Conservation (phyloP, 805 yeast genomes). For the Spencermartinsiella europaea region DNA sequence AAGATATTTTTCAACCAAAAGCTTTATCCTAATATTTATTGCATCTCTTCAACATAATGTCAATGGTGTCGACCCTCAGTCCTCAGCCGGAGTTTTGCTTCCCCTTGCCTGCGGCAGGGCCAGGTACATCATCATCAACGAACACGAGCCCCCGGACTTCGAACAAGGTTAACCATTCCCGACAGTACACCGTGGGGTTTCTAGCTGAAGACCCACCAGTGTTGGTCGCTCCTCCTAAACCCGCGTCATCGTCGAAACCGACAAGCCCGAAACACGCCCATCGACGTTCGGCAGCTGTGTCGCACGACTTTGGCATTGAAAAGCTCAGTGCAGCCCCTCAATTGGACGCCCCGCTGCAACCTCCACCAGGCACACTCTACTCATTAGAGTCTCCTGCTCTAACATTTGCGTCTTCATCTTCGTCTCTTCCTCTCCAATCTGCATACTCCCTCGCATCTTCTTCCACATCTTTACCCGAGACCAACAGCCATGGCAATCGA, state of each 20-base stretch:
- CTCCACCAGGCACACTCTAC: constrained; percentile 10
- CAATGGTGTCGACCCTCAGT: constrained; percentile 14
- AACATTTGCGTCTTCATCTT: constrained; percentile 16
- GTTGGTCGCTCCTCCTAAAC: neutral
- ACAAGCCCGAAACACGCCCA: constrained; percentile 51
- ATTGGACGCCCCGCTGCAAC: constrained; percentile 4
- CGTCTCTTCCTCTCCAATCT: constrained; percentile 14
- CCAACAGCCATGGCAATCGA: neutral
- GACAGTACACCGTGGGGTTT: constrained; percentile 9
- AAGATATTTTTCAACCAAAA: too few species aligned
- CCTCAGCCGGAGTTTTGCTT: constrained; percentile 13
- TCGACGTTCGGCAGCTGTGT: constrained; percentile 80
- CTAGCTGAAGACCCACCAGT: neutral
- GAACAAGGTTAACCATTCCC: constrained; percentile 2
- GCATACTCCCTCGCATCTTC: constrained; percentile 8
- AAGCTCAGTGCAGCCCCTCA: neutral
- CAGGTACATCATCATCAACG: neutral
- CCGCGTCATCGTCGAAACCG: constrained; percentile 6
- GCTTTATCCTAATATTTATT: too few species aligned
- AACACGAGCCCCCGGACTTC: neutral
- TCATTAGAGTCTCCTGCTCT: constrained; percentile 15
- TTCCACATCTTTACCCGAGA: constrained; percentile 11
- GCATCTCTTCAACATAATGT: too few species aligned
- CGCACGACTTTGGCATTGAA: constrained; percentile 68
- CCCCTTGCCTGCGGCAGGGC: constrained; percentile 9